Conservation (phyloP, 2,329 filamentous ascomycete genomes). For the Alternaria tenuissima region DNA sequence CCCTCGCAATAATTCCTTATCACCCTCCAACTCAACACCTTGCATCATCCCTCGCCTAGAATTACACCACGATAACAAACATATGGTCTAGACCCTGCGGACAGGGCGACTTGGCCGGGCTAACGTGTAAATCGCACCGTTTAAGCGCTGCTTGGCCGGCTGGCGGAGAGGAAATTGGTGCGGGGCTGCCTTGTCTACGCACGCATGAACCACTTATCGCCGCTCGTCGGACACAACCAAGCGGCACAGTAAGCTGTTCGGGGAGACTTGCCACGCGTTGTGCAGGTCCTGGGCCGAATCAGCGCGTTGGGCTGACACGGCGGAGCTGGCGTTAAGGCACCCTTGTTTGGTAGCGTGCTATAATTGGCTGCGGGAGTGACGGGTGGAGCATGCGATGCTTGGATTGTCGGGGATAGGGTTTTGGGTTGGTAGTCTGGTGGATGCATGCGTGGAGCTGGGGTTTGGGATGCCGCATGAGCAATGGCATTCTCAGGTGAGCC, state of each 20-base stretch:
- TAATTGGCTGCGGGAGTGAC: conserved; percentile 9
- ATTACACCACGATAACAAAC: conserved; percentile 22
- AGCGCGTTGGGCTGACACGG: conserved; percentile 20
- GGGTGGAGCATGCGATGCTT: conserved; percentile 18
- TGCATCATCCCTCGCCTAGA: conserved; percentile 20
- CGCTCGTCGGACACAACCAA: conserved; percentile 17
- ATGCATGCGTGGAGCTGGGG: conserved; percentile 30
- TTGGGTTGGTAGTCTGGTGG: conserved; percentile 28
- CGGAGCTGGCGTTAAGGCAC: conserved; percentile 20
- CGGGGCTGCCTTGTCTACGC: conserved; percentile 21
- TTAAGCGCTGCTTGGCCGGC: conserved; percentile 30
- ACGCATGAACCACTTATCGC: conserved; percentile 30
- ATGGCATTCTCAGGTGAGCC: conserved; percentile 11
- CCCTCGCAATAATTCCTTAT: conserved; percentile 9
- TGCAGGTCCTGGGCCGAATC: conserved; percentile 25
- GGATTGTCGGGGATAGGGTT: conserved; percentile 32
- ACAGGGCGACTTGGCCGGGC: conserved; percentile 13
- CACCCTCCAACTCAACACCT: conserved; percentile 21
- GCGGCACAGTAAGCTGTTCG: conserved; percentile 25
- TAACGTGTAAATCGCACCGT: conserved; percentile 11
- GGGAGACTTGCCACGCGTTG: conserved; percentile 35
- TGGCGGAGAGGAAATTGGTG: conserved; percentile 27
- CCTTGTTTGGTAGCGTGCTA: conserved; percentile 10
- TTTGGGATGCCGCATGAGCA: conserved; percentile 7
- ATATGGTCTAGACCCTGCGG: conserved; percentile 33